These are phyloP conservation scores for Wickerhamomyces sydowiorum DNA, from an alignment of 805 yeast genomes.

Conservation along the genomic window DNA sequence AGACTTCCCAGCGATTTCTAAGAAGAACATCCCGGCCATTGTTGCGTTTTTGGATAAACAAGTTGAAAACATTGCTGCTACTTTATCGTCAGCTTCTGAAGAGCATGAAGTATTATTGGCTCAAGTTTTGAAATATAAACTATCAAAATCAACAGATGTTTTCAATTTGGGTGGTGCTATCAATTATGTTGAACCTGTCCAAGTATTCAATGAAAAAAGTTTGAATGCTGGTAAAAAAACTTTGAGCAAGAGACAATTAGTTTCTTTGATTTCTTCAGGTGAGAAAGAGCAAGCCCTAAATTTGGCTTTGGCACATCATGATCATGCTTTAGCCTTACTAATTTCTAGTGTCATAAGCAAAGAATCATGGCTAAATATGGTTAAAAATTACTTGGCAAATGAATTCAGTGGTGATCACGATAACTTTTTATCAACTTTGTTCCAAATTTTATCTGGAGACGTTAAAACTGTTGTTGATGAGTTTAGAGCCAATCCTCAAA, in stretches of 20 bases:
- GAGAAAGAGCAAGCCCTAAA: slow-evolving; percentile 60
- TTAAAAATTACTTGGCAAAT: slow-evolving; percentile 49
- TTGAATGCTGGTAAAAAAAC: slow-evolving; percentile 15
- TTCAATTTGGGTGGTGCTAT: slow-evolving; percentile 18
- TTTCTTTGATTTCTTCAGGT: slow-evolving; percentile 67
- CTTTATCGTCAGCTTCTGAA: slow-evolving; percentile 39
- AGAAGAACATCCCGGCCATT: slow-evolving; percentile 23
- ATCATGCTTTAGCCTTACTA: slow-evolving; percentile 74
- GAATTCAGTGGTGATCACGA: slow-evolving; percentile 38
- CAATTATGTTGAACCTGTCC: slow-evolving; percentile 10
- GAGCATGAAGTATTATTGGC: slow-evolving; percentile 69
- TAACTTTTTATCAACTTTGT: slow-evolving; percentile 45
- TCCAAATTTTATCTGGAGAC: slow-evolving; percentile 62
- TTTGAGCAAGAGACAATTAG: slow-evolving; percentile 23
- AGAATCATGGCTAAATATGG: slow-evolving; percentile 51
- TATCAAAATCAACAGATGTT: slow-evolving; percentile 6
- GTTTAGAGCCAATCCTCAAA: slow-evolving; percentile 32
- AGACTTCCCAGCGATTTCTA: slow-evolving; percentile 28
- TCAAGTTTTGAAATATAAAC: slow-evolving; percentile 19
- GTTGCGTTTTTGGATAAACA: slow-evolving; percentile 20
- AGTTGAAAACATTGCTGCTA: slow-evolving; percentile 5
- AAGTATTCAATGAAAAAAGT: slow-evolving; percentile 1
- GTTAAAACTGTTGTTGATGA: slow-evolving; percentile 47
- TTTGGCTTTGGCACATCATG: slow-evolving; percentile 53
- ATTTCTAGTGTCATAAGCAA: slow-evolving; percentile 63